Base-by-base conservation (phyloP, 140 eudicot genomes). In the Flaveria floridana region DNA sequence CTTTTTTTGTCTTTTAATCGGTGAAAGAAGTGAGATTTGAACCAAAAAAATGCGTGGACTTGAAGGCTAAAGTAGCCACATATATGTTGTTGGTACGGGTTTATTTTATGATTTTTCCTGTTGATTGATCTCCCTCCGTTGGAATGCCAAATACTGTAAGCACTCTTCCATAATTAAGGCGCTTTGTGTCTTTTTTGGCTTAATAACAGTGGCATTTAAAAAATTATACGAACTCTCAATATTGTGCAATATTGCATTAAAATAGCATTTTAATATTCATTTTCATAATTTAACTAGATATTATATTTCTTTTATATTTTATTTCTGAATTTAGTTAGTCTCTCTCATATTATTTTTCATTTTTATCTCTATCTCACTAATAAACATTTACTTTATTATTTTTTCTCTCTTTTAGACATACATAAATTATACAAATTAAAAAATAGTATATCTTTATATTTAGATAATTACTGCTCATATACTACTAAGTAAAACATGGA, bases 31-130 rank as follows among this genome's bases (percentile, higher is more conserved):
- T 11, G 76, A 74, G 80, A 74, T 66, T 68, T 44, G 23, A 73
- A 74, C 84, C 76, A 73, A 80, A 80, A 80, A 46, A 66, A 55
- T 65, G 79, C 56, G 76, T 67, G 76, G 79, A 80, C 64, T 74
- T 80, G 84, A 74, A 80, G 76, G 65, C 47, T 66, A 80, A 80
- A 80, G 79, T 63, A 58, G 72, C 71, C 77, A 71, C 57, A 47
- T 78, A 70, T 56, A 70, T 68, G 50, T 79, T 79, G 71, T 73
- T 73, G 80, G 71, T 56, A 73, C 25, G 1, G 34, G 75, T 67
- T 55, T 55, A 10, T 65, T 73, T 25, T 25, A n/a, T 56, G 74
- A 76, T 47, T 68, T 68, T 42, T 44, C 47, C 39, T 12, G 8
- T 73, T 73, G 79, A 79, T 73, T 79, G 64, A 73, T 72, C 68